Percentiles rank a stretch among this genome's conserved stretches.
phyloP scores from a whole-genome alignment of 2,329 filamentous ascomycete species.

The Nannizzia gypsea region DNA sequence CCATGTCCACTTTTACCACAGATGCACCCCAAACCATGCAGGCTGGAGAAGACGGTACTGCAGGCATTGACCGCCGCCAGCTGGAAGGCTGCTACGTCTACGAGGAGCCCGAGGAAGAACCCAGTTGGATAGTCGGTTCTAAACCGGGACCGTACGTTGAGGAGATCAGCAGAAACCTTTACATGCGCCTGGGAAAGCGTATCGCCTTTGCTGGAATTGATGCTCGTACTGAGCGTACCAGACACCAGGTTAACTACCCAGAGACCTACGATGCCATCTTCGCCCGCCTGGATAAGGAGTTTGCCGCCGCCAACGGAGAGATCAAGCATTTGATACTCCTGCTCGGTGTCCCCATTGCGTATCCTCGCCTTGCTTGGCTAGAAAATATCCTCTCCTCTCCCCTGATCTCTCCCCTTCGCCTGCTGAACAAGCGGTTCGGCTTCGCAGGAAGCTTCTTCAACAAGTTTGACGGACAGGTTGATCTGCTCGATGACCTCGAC shows the following conservation, averaged over 20 bases:
- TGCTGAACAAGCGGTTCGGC: conserved; percentile 83
- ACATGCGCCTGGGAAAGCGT: conserved; percentile 52
- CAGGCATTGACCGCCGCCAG: conserved; percentile 55
- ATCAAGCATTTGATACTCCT: conserved; percentile 53
- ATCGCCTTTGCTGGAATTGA: conserved; percentile 53
- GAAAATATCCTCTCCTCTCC: conserved; percentile 85
- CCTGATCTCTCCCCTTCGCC: conserved; percentile 74
- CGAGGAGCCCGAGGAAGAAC: conserved; percentile 45
- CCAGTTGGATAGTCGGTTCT: conserved; percentile 67
- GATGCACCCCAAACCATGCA: conserved; percentile 49
- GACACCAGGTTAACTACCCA: conserved; percentile 82
- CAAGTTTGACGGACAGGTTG: conserved; percentile 69
- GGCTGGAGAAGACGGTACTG: conserved; percentile 35
- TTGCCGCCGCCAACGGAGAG: conserved; percentile 40
- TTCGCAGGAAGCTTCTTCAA: conserved; percentile 81
- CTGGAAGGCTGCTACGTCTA: conserved; percentile 62
- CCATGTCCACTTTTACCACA: conserved; percentile 73
- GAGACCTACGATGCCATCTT: conserved; percentile 53
- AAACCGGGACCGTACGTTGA: conserved; percentile 58
- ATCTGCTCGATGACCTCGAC: conserved; percentile 53
- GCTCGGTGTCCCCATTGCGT: conserved; percentile 59
- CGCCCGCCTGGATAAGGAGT: conserved; percentile 41
- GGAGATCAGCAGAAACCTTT: conserved; percentile 49
- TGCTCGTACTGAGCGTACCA: conserved; percentile 61
- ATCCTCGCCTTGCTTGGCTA: conserved; percentile 77